Percentiles rank a stretch among this genome's conserved stretches.
Conservation (phyloP, 106 monocot genomes). For the Platanthera guangdongensis region DNA sequence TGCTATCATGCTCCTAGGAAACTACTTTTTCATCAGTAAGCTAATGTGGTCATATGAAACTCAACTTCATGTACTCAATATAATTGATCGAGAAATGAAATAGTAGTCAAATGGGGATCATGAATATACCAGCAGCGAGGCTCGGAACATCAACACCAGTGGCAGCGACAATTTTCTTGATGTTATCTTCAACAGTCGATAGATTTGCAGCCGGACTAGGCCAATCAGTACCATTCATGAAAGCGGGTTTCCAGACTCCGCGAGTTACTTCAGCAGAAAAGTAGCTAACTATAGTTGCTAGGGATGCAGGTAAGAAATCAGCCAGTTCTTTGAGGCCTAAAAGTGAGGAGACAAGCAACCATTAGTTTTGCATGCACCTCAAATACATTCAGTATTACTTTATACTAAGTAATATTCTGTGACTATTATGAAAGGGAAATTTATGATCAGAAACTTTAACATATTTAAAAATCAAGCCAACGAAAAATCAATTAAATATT, state of each 20-base stretch:
- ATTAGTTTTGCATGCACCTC: not conserved
- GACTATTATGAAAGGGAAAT: not conserved
- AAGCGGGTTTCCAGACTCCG: slow-evolving; percentile 90
- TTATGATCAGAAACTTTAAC: not conserved
- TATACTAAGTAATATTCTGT: not conserved
- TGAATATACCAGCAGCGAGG: slow-evolving; percentile 60
- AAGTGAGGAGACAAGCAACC: slow-evolving; percentile 9
- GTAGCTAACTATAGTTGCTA: slow-evolving; percentile 82
- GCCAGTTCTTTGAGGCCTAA: slow-evolving; percentile 90
- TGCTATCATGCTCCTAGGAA: not conserved
- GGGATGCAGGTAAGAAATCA: slow-evolving; percentile 87
- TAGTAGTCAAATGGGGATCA: not conserved
- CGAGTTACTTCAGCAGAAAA: slow-evolving; percentile 95
- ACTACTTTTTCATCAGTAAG: not conserved
- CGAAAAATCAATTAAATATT: not conserved
- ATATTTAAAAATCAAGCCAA: not conserved
- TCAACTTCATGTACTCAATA: not conserved
- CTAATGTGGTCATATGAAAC: not conserved
- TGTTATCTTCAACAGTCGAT: slow-evolving; percentile 71
- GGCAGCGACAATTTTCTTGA: slow-evolving; percentile 87
- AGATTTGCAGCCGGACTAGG: slow-evolving; percentile 96
- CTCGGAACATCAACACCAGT: slow-evolving; percentile 92
- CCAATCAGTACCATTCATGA: slow-evolving; percentile 97
- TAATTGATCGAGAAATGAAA: not conserved
- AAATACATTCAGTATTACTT: not conserved